Evolutionary conservation across 2,329 filamentous ascomycete species (phyloP), one percentile per base, ranked within the genome.

Genomic region (Verticillium dahliae): DNA sequence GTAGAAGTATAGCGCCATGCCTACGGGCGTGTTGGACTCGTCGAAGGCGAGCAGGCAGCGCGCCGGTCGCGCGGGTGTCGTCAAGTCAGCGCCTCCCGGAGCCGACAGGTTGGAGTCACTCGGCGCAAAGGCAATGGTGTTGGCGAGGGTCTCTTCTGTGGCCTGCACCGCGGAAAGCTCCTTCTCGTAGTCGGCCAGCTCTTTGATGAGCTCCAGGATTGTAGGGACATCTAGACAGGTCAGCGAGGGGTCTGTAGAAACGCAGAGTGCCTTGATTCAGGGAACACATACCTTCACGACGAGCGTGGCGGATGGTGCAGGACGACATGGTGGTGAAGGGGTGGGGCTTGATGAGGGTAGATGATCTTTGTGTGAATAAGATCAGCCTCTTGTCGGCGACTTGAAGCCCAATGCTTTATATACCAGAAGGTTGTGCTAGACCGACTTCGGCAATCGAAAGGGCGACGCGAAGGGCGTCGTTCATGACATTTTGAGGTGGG

Each of bases 1-100:
- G 81, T 94, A 92, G 75, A 96, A 98, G 78, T 92, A 97, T 50
- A 97, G 77, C 1, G 92, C 92, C 84, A 97, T 91, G 57, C 90
- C 92, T 0, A 86, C 90, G 0, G 74, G 73, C 45, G 76, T 71
- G 11, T 78, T 74, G 6, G 77, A 74, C 11, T 80, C 75, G 27
- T 81, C 76, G 67, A 81, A 80, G 60, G 94, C 76, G 10, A 96
- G 76, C 38, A 96, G 81, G 58, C 91, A 94, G 64, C 91, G 90
- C 18, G 92, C 90, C 35, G 89, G 91, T n/a, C 78, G 79, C 4
- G 74, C 68, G 1, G 84, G 73, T 0, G 83, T 79, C 58, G 84
- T 87, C 6, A 82, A 74, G 66, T 85, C 85, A 14, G 80, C 82
- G 60, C 76, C 70, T 27, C 64, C 64, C 15, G 74, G 66, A 22